Evolutionary conservation across 2,329 filamentous ascomycete genomes (phyloP).

Genomic region (Aureobasidium pullulans): DNA sequence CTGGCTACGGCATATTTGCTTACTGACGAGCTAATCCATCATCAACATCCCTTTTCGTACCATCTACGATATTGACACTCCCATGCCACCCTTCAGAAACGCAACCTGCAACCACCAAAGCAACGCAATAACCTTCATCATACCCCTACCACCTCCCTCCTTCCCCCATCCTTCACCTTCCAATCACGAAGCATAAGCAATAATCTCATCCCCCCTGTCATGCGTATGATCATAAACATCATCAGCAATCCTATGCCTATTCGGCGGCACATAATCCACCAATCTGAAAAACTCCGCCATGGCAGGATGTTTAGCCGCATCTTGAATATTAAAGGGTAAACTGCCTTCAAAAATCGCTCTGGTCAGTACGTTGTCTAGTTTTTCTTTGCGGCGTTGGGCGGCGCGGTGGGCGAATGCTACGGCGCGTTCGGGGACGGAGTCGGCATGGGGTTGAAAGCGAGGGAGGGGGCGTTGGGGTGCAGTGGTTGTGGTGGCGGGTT

Average conservation of each 20-base stretch:
- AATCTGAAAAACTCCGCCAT: constrained; percentile 7
- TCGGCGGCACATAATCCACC: constrained; percentile 6
- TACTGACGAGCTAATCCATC: too few species aligned
- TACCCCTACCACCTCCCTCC: too few species aligned
- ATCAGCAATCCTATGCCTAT: neutral
- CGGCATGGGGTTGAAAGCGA: neutral
- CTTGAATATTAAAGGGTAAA: neutral
- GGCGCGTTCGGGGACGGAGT: neutral
- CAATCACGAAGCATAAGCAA: neutral
- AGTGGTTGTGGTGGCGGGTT: neutral
- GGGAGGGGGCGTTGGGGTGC: neutral
- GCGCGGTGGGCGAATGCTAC: constrained; percentile 4
- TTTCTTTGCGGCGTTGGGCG: neutral
- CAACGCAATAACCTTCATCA: too few species aligned
- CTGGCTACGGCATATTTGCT: too few species aligned
- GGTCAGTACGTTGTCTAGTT: neutral
- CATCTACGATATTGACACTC: too few species aligned
- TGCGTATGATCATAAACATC: constrained; percentile 6
- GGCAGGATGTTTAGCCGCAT: neutral
- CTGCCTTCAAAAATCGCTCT: constrained; percentile 5
- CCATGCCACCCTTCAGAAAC: too few species aligned
- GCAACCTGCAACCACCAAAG: too few species aligned
- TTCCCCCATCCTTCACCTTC: neutral
- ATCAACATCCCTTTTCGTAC: too few species aligned
- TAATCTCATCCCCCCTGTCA: neutral